Conservation (phyloP, 306 rosid genomes). For the Quillaja saponaria region DNA sequence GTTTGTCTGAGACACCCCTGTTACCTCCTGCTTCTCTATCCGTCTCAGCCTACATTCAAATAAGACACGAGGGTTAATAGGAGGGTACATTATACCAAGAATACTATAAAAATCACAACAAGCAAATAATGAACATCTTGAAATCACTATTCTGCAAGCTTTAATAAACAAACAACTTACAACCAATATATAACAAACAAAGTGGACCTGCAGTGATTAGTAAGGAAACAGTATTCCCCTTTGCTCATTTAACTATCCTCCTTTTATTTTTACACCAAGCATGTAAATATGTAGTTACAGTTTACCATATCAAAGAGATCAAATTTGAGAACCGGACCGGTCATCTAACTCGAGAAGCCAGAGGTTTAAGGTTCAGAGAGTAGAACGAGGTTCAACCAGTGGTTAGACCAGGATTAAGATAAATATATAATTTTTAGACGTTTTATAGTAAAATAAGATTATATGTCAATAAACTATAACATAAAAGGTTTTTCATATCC, state of each 20-base stretch:
- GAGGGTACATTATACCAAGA: neutral
- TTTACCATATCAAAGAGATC: neutral
- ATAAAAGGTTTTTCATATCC: no score
- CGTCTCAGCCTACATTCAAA: constrained; percentile 74
- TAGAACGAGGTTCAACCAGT: no score
- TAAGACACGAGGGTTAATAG: neutral
- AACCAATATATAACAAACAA: constrained; percentile 6
- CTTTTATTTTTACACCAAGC: constrained; percentile 14
- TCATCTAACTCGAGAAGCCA: no score
- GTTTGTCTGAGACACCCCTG: constrained; percentile 98
- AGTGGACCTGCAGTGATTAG: constrained; percentile 1
- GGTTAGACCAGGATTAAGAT: no score
- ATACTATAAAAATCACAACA: constrained; percentile 1
- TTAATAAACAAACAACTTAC: neutral
- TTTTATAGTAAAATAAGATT: no score
- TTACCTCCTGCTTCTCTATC: constrained; percentile 96
- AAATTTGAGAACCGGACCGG: neutral
- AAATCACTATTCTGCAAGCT: neutral
- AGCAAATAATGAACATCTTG: constrained; percentile 12
- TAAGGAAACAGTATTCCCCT: constrained; percentile 17
- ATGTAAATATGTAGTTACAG: neutral
- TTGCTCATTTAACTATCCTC: constrained; percentile 3
- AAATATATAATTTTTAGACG: no score
- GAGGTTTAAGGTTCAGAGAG: no score
- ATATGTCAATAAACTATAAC: no score